Conservation (phyloP, 2,329 filamentous ascomycete species). For the Verruconis gallopava region DNA sequence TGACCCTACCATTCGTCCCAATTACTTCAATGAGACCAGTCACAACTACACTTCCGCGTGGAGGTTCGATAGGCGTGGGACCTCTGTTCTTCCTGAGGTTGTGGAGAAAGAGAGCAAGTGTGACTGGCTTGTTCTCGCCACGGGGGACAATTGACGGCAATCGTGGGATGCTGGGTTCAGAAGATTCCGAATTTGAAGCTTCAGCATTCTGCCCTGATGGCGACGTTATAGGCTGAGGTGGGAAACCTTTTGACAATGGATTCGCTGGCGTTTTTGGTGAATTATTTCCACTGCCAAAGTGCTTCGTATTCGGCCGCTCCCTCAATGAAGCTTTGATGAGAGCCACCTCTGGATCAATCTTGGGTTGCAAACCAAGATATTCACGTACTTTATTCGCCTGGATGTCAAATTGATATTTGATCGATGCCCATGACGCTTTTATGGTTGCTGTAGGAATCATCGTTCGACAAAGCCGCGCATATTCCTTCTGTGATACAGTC, state of each 20-base stretch:
- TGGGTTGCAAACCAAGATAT: slow-evolving; percentile 14
- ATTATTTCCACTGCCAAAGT: neutral
- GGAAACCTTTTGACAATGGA: neutral
- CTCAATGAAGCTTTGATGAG: neutral
- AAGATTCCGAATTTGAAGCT: neutral
- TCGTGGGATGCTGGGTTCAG: neutral
- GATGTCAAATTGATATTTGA: slow-evolving; percentile 22
- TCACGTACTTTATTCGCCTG: slow-evolving; percentile 24
- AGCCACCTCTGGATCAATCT: slow-evolving; percentile 1
- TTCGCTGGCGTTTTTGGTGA: neutral
- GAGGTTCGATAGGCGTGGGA: slow-evolving; percentile 18
- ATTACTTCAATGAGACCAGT: slow-evolving; percentile 33
- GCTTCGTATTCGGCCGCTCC: neutral
- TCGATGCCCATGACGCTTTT: slow-evolving; percentile 22
- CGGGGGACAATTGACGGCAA: neutral
- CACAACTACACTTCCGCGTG: slow-evolving; percentile 33
- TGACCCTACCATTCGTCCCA: slow-evolving; percentile 28
- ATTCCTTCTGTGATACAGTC: slow-evolving; percentile 26
- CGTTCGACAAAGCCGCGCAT: slow-evolving; percentile 25
- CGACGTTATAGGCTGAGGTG: neutral
- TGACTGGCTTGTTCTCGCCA: neutral
- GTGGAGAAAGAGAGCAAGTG: slow-evolving; percentile 5
- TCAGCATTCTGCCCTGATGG: slow-evolving; percentile 1
- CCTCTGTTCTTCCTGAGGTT: slow-evolving; percentile 1
- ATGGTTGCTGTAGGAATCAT: slow-evolving; percentile 26